These are phyloP conservation scores for Starmerella stigmatis DNA, from an alignment of 805 yeast species.

Conservation along the genomic window DNA sequence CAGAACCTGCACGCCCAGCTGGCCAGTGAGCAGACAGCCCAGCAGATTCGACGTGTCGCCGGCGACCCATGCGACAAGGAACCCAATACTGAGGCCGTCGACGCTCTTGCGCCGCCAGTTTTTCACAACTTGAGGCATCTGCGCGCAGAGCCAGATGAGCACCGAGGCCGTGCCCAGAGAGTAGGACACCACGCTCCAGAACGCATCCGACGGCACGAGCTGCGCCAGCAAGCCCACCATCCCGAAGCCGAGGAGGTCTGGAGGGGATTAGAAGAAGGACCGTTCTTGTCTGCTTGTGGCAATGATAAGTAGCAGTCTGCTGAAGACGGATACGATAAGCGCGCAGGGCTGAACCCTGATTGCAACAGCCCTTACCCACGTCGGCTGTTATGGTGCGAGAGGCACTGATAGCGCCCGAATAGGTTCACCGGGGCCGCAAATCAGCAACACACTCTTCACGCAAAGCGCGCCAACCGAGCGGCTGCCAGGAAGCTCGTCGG, in stretches of 20 bases:
- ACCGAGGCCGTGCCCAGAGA: constrained; percentile 35
- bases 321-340: constrained; percentile 2
- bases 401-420: too few species aligned
- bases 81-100: constrained; percentile 54
- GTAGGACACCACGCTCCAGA: constrained; percentile 19
- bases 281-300: too few species aligned
- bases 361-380: background rate
- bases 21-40: constrained; percentile 70
- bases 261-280: too few species aligned
- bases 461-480: too few species aligned
- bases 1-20: constrained; percentile 67
- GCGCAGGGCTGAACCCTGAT: background rate
- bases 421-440: too few species aligned
- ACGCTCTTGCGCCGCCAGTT: constrained; percentile 52
- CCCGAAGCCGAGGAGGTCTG: too few species aligned
- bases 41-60: constrained; percentile 51
- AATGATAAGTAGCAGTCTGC: too few species aligned
- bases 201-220: constrained; percentile 3
- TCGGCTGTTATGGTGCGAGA: background rate
- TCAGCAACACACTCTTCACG: too few species aligned
- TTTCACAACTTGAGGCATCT: constrained; percentile 55
- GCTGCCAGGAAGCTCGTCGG: too few species aligned
- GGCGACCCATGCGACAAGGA: constrained; percentile 51
- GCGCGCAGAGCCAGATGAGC: constrained; percentile 62
- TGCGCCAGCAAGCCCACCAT: background rate